A percentile compares a stretch with the other conserved stretches of the same genome.
Evolutionary conservation across 768 basidiomycete genomes (phyloP).

Genomic region (Butyriboletus loyo): DNA sequence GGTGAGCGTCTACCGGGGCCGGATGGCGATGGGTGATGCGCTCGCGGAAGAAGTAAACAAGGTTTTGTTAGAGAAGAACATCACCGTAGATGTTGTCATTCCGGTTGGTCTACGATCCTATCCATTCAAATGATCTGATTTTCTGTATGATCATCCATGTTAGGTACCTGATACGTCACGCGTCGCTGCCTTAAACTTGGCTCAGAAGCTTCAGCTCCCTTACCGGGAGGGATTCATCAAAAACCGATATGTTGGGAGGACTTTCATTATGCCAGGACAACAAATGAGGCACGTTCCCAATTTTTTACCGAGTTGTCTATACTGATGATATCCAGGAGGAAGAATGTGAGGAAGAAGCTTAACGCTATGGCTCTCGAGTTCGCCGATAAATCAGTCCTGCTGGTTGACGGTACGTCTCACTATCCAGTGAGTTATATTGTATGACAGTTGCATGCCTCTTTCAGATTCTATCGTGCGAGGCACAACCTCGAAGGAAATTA

Average conservation of each 20-base stretch:
- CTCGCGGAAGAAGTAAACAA: slow-evolving; percentile 84
- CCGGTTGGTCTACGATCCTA: slow-evolving; percentile 49
- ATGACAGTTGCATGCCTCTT: background rate
- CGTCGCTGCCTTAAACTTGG: slow-evolving; percentile 93
- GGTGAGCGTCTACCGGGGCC: slow-evolving; percentile 93
- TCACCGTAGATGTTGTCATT: slow-evolving; percentile 93
- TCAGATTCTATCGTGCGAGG: slow-evolving; percentile 97
- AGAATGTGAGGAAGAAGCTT: slow-evolving; percentile 92
- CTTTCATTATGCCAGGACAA: slow-evolving; percentile 99
- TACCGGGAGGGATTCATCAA: slow-evolving; percentile 99
- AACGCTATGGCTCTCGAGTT: slow-evolving; percentile 99
- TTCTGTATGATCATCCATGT: background rate
- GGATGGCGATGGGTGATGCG: slow-evolving; percentile 99
- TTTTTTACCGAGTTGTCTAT: background rate
- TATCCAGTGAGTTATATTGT: background rate
- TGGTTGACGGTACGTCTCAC: slow-evolving; percentile 79
- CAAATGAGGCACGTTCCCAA: slow-evolving; percentile 68
- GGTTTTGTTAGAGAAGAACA: slow-evolving; percentile 61
- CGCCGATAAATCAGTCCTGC: slow-evolving; percentile 82
- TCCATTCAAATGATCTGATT: background rate
- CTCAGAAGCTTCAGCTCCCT: slow-evolving; percentile 83
- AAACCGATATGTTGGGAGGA: slow-evolving; percentile 96
- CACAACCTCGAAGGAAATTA: slow-evolving; percentile 97
- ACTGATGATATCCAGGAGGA: slow-evolving; percentile 50
- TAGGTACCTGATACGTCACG: slow-evolving; percentile 95